Evolutionary conservation across 768 basidiomycete species (phyloP).

Genomic region (Mycena galopus): DNA sequence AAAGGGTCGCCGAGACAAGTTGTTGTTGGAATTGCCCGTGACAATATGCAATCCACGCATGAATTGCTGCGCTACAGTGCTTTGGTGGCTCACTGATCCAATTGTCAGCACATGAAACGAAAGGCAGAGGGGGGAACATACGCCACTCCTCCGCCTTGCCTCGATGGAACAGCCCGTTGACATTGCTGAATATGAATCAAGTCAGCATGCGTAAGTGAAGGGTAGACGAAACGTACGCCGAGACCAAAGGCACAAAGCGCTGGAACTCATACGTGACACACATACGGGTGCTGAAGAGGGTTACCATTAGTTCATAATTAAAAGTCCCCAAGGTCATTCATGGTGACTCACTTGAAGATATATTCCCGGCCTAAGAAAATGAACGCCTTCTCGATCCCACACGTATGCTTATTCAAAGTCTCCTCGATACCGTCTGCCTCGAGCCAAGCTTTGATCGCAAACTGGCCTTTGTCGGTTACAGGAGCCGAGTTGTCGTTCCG

Average conservation of each 20-base stretch:
- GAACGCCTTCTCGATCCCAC: conserved; percentile 74
- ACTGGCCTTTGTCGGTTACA: conserved; percentile 69
- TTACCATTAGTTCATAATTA: conserved; percentile 29
- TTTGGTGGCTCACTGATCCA: conserved; percentile 70
- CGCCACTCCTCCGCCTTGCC: conserved; percentile 77
- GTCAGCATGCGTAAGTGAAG: neutral
- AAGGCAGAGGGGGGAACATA: conserved; percentile 50
- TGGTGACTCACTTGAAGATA: conserved; percentile 75
- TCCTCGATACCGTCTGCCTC: conserved; percentile 77
- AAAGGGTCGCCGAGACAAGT: conserved; percentile 71
- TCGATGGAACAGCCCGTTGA: conserved; percentile 62
- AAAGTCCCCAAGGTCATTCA: conserved; percentile 5
- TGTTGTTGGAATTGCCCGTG: conserved; percentile 65
- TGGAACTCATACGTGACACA: conserved; percentile 79
- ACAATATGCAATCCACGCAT: conserved; percentile 71
- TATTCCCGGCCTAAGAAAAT: conserved; percentile 80
- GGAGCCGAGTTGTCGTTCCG: conserved; percentile 55
- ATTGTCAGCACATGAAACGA: conserved; percentile 18
- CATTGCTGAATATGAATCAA: conserved; percentile 48
- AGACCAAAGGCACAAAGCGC: conserved; percentile 70
- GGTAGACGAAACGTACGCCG: conserved; percentile 55
- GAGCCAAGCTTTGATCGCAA: conserved; percentile 77
- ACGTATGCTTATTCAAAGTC: conserved; percentile 73
- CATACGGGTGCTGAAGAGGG: conserved; percentile 68
- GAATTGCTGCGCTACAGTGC: conserved; percentile 69